Percentiles rank a stretch among this genome's conserved stretches.
Evolutionary conservation across 148 eudicot genomes (phyloP).

Genomic region (Dianthus caryophyllus): DNA sequence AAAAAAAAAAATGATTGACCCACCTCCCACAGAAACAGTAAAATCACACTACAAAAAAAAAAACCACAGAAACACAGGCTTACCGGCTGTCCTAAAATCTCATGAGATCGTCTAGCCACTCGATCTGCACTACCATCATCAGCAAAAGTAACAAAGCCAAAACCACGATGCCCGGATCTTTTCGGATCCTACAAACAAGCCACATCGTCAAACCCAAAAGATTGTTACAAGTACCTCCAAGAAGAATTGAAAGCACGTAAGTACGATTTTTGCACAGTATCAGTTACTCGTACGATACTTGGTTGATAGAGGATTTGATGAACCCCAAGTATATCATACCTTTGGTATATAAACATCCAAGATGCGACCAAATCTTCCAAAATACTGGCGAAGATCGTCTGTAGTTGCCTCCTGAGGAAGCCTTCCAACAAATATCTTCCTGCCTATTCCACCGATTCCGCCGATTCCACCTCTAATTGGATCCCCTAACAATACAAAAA

Average conservation of each 20-base stretch:
- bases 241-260: background rate
- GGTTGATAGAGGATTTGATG: background rate
- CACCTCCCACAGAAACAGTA: background rate
- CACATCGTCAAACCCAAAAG: background rate
- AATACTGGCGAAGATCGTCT: constrained; percentile 84
- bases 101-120: constrained; percentile 86
- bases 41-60: background rate
- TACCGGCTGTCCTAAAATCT: constrained; percentile 94
- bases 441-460: constrained; percentile 60
- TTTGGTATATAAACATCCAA: constrained; percentile 89
- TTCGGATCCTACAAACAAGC: constrained; percentile 72
- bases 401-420: constrained; percentile 89
- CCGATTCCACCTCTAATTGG: constrained; percentile 59
- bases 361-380: constrained; percentile 93
- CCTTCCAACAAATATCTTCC: constrained; percentile 93
- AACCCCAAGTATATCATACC: constrained; percentile 33
- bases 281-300: background rate
- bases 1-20: too few species aligned
- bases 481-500: constrained; percentile 38
- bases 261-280: background rate
- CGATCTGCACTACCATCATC: constrained; percentile 97
- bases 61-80: constrained; percentile 2
- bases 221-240: background rate
- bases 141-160: constrained; percentile 96
- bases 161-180: constrained; percentile 95